Percentiles rank a stretch among this genome's conserved stretches.
Conservation (phyloP, 2,329 filamentous ascomycete species). For the Westerdykella ornata region DNA sequence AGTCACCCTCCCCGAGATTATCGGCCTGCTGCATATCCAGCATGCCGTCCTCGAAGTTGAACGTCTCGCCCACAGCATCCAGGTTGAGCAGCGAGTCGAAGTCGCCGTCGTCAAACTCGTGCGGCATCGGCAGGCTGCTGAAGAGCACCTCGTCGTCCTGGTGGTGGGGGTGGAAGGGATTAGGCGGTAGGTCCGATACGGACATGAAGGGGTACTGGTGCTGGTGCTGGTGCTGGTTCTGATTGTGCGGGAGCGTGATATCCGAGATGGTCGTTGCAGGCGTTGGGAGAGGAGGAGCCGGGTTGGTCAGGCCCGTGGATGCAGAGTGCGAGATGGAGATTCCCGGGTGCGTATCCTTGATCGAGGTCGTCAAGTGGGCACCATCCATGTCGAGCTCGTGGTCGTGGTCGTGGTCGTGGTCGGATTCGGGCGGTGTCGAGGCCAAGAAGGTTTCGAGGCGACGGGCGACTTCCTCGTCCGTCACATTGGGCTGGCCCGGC, state of each 20-base stretch:
- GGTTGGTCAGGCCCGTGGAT: not conserved
- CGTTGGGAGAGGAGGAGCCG: not conserved
- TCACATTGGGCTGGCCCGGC: constrained; percentile 24
- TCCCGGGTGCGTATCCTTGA: constrained; percentile 2
- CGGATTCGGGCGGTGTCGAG: constrained; percentile 43
- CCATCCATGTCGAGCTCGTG: constrained; percentile 14
- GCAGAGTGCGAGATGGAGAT: constrained; percentile 26
- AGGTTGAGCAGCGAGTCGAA: constrained; percentile 38
- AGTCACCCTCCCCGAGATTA: constrained; percentile 14
- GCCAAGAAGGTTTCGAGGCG: constrained; percentile 47
- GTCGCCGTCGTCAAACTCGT: constrained; percentile 37
- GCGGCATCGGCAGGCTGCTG: constrained; percentile 30
- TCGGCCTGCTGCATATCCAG: constrained; percentile 12
- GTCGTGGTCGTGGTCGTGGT: constrained; percentile 36
- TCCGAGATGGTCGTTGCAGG: not conserved
- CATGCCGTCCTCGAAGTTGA: constrained; percentile 26
- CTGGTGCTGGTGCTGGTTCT: constrained; percentile 1
- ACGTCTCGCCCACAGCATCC: constrained; percentile 36
- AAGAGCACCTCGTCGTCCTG: constrained; percentile 33
- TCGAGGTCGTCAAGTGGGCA: not conserved
- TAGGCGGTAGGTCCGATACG: constrained; percentile 1
- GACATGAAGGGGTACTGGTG: constrained; percentile 11
- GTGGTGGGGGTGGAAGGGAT: constrained; percentile 13
- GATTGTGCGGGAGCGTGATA: constrained; percentile 3
- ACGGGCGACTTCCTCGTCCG: constrained; percentile 44